phyloP scores from a whole-genome alignment of 345 rosid genomes.

The Populus pruinosa region DNA sequence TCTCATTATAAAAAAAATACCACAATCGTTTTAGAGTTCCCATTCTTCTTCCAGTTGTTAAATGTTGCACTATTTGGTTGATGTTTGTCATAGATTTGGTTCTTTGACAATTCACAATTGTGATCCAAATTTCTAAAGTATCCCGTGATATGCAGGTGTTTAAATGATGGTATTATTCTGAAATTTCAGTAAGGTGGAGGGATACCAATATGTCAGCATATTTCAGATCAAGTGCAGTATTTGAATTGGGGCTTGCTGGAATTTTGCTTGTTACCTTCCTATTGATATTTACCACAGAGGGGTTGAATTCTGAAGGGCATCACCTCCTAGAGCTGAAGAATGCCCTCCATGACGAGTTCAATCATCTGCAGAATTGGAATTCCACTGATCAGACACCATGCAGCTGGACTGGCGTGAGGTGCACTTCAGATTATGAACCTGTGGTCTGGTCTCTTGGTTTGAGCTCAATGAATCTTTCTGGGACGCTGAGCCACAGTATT shows the following conservation, averaged over 20 bases:
- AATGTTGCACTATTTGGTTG: conserved; percentile 1
- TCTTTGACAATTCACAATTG: conserved; percentile 9
- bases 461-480: conserved; percentile 51
- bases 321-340: conserved; percentile 47
- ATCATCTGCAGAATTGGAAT: conserved; percentile 57
- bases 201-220: conserved; percentile 21
- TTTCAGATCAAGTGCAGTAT: conserved; percentile 17
- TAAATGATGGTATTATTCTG: conserved; percentile 4
- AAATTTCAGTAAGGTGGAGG: conserved; percentile 8
- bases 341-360: conserved; percentile 42
- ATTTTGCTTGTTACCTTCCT: conserved; percentile 22
- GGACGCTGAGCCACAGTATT: conserved; percentile 53
- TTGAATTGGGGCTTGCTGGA: conserved; percentile 31
- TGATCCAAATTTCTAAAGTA: conserved; percentile 1
- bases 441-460: conserved; percentile 51
- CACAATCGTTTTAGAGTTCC: not conserved
- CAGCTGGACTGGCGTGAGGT: conserved; percentile 60
- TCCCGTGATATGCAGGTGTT: conserved; percentile 22
- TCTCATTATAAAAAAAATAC: not conserved
- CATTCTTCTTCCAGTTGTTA: not conserved
- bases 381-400: conserved; percentile 54
- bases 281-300: conserved; percentile 13
- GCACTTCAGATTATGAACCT: conserved; percentile 39
- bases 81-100: not conserved
- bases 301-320: conserved; percentile 28